These are phyloP conservation scores for Diaporthe amygdali DNA, from an alignment of 2,329 filamentous ascomycete genomes.

Conservation along the genomic window DNA sequence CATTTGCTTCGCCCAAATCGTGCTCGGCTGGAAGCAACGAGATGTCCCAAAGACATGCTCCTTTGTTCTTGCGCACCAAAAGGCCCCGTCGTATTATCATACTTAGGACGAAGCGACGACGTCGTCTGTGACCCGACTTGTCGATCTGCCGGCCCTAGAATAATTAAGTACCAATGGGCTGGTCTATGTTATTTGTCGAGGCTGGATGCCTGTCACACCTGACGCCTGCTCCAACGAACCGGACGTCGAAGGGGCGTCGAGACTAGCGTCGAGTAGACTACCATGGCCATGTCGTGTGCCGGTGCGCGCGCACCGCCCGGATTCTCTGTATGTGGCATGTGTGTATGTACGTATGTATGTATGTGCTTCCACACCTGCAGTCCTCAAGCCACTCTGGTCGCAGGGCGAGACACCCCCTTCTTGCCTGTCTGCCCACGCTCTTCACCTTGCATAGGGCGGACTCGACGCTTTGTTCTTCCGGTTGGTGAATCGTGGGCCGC, in stretches of 20 bases:
- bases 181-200: not conserved
- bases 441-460: not conserved
- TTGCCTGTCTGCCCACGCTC: not conserved
- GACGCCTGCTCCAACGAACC: not conserved
- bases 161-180: not conserved
- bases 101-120: not conserved
- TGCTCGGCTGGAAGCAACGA: not conserved
- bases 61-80: not conserved
- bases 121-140: not conserved
- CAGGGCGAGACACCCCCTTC: not conserved
- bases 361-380: not conserved
- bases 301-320: not conserved
- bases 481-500: not conserved
- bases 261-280: no score
- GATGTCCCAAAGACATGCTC: not conserved
- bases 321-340: not conserved
- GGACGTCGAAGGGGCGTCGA: not conserved
- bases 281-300: not conserved
- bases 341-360: not conserved
- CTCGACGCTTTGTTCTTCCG: conserved; percentile 2
- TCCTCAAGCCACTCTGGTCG: not conserved
- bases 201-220: not conserved
- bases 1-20: not conserved
- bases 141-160: not conserved
- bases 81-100: not conserved